Conservation (phyloP, 441 rosid species). For the Iberis amara region DNA sequence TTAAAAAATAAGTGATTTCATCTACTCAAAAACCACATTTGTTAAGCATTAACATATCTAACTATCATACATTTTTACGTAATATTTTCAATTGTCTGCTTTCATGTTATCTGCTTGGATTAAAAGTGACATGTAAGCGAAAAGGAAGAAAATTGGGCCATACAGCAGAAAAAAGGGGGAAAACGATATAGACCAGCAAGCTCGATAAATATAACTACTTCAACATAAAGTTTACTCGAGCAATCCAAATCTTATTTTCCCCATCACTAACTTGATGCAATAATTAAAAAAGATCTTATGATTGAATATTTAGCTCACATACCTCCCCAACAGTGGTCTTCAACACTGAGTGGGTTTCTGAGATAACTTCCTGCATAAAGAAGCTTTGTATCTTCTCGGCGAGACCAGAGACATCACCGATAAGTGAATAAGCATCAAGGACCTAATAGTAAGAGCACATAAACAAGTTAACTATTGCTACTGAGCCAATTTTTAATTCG, state of each 20-base stretch:
- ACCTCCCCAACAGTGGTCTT: slow-evolving; percentile 81
- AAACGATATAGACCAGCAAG: slow-evolving; percentile 5
- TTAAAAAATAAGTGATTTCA: too few relatives aligned
- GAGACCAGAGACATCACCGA: slow-evolving; percentile 96
- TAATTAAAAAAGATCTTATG: too few relatives aligned
- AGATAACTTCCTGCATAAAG: slow-evolving; percentile 95
- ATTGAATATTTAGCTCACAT: slow-evolving; percentile 25
- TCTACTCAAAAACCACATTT: too few relatives aligned
- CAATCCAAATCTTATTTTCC: background rate
- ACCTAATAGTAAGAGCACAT: slow-evolving; percentile 47
- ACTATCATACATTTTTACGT: too few relatives aligned
- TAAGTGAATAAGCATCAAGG: slow-evolving; percentile 94
- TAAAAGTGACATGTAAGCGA: slow-evolving; percentile 10
- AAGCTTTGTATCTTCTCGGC: slow-evolving; percentile 97
- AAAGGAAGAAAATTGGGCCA: slow-evolving; percentile 6
- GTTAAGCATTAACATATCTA: too few relatives aligned
- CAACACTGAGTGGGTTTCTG: slow-evolving; percentile 77
- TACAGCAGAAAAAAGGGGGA: background rate
- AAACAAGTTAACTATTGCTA: slow-evolving; percentile 11
- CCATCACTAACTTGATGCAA: too few relatives aligned
- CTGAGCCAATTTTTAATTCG: background rate
- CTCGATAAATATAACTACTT: slow-evolving; percentile 21
- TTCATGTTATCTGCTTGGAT: slow-evolving; percentile 2
- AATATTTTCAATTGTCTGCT: background rate
- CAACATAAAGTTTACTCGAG: slow-evolving; percentile 19